Base-by-base conservation (phyloP, 2,329 filamentous ascomycete genomes). In the Sarocladium kiliense region DNA sequence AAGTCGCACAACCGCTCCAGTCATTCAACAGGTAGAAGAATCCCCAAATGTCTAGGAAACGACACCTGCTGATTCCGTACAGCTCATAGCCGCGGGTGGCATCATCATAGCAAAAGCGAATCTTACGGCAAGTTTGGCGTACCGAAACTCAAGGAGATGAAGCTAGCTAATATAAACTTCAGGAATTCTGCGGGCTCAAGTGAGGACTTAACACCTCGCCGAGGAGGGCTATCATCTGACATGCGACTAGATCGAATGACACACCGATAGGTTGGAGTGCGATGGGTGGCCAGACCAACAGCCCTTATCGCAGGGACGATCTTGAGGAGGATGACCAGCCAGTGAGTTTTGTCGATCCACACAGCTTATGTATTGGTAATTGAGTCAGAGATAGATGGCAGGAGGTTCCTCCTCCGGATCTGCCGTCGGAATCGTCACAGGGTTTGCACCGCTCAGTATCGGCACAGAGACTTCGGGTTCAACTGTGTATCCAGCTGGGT, bases 161-260 rank as follows among this genome's bases (percentile, higher is more conserved):
- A 23, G 18, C 41, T 23, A n/a, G 41, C 23, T 45, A 19, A 45
- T 7, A 11, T 5, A 23, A 19, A 21, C 4, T 6, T 16, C 11
- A 45, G 11, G 56, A 57, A 14, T 49, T 57, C 16, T 57, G 56
- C n/a, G 56, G 56, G 14, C 37, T 55, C n/a, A 57, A 54, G 47
- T 57, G 36, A 34, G 32, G 12, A 32, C 30, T 6, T 32, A 32
- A 2, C 11, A 27, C 34, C 19, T 25, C 10, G 30, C 30, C 12
- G 7, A 32, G 30, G 30, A 32, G 30, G 34, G 21, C 23, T n/a
- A 19, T 39, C 5, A 39, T 39, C 36, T 39, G 36, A 39, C 18
- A 39, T 39, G 6, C 18, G 16, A 6, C 18, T 25, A 45, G 41
- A 16, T 45, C 41, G 16, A 45, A 45, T 25, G 41, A 45, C 41